Conservation (phyloP, 2,329 filamentous ascomycete species). For the Phoma herbarum region DNA sequence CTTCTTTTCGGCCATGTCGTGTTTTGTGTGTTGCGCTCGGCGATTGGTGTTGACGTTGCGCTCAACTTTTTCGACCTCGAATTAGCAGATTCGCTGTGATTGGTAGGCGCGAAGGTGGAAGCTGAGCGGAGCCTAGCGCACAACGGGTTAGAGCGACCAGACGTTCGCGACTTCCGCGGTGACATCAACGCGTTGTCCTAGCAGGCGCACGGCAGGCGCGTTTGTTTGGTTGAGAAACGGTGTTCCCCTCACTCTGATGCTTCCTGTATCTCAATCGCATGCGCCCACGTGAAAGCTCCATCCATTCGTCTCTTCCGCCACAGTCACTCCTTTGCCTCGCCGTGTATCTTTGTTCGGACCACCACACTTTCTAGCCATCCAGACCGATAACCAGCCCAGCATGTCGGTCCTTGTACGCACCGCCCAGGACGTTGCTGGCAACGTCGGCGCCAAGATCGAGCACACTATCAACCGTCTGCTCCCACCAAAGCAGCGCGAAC, state of each 20-base stretch:
- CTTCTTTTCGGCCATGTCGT: constrained; percentile 50
- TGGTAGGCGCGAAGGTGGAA: constrained; percentile 3
- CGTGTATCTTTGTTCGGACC: background rate
- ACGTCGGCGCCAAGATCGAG: constrained; percentile 28
- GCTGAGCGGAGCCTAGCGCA: background rate
- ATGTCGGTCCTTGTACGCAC: constrained; percentile 35
- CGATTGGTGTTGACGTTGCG: constrained; percentile 17
- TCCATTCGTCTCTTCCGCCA: background rate
- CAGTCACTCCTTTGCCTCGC: background rate
- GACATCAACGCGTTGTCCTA: constrained; percentile 21
- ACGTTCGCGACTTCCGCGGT: constrained; percentile 15
- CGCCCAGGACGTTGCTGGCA: constrained; percentile 40
- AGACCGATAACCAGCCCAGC: constrained; percentile 1
- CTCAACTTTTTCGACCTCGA: constrained; percentile 39
- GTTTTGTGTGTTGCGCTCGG: constrained; percentile 15
- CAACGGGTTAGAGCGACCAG: background rate
- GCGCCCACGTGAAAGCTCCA: constrained; percentile 2
- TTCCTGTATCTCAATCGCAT: background rate
- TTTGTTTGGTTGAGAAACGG: background rate
- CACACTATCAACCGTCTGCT: constrained; percentile 61
- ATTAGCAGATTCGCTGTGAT: constrained; percentile 22
- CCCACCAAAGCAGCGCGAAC: constrained; percentile 67
- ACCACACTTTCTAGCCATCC: constrained; percentile 6
- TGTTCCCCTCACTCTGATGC: background rate
- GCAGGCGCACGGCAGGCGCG: constrained; percentile 4